Base-by-base conservation (phyloP, 2,329 filamentous ascomycete genomes). In the Pseudogymnoascus sp. region DNA sequence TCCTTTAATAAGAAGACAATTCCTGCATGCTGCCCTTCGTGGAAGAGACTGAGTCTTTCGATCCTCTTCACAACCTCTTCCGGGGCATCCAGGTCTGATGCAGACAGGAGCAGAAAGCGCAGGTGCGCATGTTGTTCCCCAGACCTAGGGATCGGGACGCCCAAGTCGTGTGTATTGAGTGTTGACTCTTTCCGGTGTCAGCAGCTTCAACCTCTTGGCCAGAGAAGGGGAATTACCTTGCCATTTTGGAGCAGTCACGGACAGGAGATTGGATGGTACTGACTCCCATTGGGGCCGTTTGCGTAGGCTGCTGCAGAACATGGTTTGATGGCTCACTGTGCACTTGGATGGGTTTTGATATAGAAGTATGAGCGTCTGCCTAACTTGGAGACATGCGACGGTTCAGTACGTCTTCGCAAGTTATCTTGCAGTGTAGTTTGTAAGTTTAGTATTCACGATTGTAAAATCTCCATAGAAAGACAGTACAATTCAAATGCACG, bases 281-380 rank as follows among this genome's bases (percentile, higher is more conserved):
- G 62, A 62, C 20, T 64, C 61, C 70, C 70, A 73, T 61, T 72
- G 67, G 11, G 47, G 57, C 20, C 71, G 66, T 59, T 66, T 70
- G 39, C 71, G 67, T 28, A 73, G 61, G 8, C 66, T 67, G 14
- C 67, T 66, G 61, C 70, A 73, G 59, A 73, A 73, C 70, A 72
- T 70, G n/a, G 33, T 37, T 37, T 57, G 61, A 35, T 35, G n/a
- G 25, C n/a, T 12, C 47, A 28, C 41, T 16, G 43, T 20, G 47
- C n/a, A 12, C 28, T 33, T 20, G 5, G 16, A 54, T 54, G 18
- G 25, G n/a, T 33, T 18, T 54, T 2, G 25, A 2, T 33, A 20
- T 33, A 18, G n/a, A 33, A 28, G 18, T 54, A 8, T 54, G 33
- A 18, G 33, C 9, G 14, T 50, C 22, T 33, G 33, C 47, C 9